Conservation (phyloP, 2,329 filamentous ascomycete species). For the Penicillium glabrum region DNA sequence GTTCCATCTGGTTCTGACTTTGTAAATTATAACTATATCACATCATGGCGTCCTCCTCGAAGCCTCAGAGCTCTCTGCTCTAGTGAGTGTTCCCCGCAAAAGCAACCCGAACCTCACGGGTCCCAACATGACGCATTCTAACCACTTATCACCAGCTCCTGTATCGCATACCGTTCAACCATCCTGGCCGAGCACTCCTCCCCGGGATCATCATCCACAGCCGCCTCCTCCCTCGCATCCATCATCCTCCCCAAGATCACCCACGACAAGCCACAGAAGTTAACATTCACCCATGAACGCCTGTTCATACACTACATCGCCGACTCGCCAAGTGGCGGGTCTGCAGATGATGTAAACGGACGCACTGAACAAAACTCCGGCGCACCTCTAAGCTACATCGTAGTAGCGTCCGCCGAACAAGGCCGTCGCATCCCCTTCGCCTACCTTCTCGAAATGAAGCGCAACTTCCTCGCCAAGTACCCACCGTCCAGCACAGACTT, state of each 20-base stretch:
- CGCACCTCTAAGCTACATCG: constrained; percentile 86
- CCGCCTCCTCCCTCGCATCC: constrained; percentile 84
- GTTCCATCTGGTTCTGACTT: neutral
- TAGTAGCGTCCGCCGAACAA: constrained; percentile 77
- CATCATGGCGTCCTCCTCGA: constrained; percentile 70
- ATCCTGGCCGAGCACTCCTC: constrained; percentile 92
- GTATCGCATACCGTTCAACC: constrained; percentile 89
- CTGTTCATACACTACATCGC: constrained; percentile 96
- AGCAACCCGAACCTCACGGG: neutral
- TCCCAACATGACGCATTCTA: constrained; percentile 3
- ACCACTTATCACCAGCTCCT: constrained; percentile 61
- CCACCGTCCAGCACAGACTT: constrained; percentile 69
- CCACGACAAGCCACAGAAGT: constrained; percentile 76
- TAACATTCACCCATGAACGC: constrained; percentile 89
- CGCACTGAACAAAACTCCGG: constrained; percentile 56
- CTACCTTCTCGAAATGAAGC: constrained; percentile 86
- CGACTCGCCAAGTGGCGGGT: constrained; percentile 68
- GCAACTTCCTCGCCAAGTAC: constrained; percentile 76
- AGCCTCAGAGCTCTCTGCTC: constrained; percentile 65
- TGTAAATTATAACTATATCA: neutral
- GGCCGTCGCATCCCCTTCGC: constrained; percentile 89
- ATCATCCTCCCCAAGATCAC: constrained; percentile 93
- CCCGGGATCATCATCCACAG: constrained; percentile 77
- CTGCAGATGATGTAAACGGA: constrained; percentile 32
- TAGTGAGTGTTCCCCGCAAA: constrained; percentile 58